Conservation (phyloP, 805 yeast genomes). For the Candida corydali region DNA sequence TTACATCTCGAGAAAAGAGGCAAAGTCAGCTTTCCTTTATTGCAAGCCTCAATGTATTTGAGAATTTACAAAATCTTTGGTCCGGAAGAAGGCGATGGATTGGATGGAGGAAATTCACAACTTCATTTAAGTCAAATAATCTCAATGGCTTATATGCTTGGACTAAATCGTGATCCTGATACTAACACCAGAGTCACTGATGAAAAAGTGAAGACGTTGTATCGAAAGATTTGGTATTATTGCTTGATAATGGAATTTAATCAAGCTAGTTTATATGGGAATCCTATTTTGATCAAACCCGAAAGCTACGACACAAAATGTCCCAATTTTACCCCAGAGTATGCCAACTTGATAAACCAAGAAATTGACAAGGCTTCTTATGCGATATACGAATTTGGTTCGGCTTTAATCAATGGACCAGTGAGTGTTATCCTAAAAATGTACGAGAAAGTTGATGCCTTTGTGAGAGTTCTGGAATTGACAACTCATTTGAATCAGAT, state of each 20-base stretch:
- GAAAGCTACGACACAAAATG: conserved; percentile 45
- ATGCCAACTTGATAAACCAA: conserved; percentile 27
- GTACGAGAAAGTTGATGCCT: conserved; percentile 15
- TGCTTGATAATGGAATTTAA: conserved; percentile 30
- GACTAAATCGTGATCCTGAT: conserved; percentile 38
- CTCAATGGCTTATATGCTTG: conserved; percentile 37
- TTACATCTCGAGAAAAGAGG: conserved; percentile 50
- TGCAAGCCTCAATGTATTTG: conserved; percentile 26
- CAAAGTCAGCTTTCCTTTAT: conserved; percentile 23
- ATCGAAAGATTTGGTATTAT: conserved; percentile 28
- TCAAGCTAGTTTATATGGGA: conserved; percentile 43
- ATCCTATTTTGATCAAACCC: conserved; percentile 33
- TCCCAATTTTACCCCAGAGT: conserved; percentile 31
- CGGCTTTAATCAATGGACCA: conserved; percentile 30
- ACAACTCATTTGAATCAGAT: conserved; percentile 25
- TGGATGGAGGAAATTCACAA: conserved; percentile 35
- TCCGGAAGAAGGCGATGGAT: conserved; percentile 40
- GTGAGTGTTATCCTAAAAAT: conserved; percentile 22
- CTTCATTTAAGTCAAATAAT: conserved; percentile 23
- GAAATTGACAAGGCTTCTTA: conserved; percentile 33
- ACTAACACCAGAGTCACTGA: conserved; percentile 17
- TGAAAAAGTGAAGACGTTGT: conserved; percentile 16
- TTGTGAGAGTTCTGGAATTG: conserved; percentile 17
- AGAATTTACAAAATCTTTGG: conserved; percentile 29
- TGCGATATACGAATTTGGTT: conserved; percentile 23